phyloP scores from a whole-genome alignment of 495 filamentous ascomycete species.

The Lasiosphaeris hirsuta region DNA sequence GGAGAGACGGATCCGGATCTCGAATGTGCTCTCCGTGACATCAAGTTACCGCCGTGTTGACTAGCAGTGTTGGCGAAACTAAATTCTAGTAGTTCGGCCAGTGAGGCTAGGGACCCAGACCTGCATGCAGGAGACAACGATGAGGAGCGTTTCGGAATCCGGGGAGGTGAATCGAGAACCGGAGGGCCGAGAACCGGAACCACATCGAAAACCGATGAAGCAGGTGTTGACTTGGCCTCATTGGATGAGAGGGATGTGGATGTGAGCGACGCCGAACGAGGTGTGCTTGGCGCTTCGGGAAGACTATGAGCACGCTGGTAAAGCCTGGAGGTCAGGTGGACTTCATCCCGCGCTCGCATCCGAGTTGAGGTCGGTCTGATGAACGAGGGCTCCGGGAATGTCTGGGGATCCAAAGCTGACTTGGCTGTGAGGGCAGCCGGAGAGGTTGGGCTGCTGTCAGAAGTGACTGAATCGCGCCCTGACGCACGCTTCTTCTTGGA shows the following conservation, averaged over 20 bases:
- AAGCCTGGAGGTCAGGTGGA: constrained; percentile 15
- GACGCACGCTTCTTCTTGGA: constrained; percentile 22
- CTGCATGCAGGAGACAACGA: constrained; percentile 7
- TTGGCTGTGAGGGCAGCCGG: background rate
- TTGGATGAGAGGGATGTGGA: background rate
- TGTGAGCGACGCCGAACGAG: background rate
- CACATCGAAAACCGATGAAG: background rate
- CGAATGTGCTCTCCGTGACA: constrained; percentile 8
- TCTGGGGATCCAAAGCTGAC: constrained; percentile 8
- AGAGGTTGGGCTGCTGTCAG: constrained; percentile 6
- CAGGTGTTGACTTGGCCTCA: background rate
- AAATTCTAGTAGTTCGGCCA: constrained; percentile 23
- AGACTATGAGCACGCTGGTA: constrained; percentile 38
- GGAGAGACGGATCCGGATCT: constrained; percentile 24
- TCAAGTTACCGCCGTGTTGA: background rate
- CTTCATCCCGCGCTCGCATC: constrained; percentile 45
- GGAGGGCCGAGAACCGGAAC: background rate
- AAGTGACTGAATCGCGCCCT: background rate
- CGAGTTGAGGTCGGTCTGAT: constrained; percentile 44
- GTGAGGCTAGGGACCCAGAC: constrained; percentile 10
- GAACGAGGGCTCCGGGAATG: constrained; percentile 46
- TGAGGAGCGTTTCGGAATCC: constrained; percentile 18
- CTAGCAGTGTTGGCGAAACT: constrained; percentile 15
- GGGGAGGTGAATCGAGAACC: constrained; percentile 8
- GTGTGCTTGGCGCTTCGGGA: constrained; percentile 29